phyloP scores from a whole-genome alignment of 1,284 basidiomycete species.

The Ceratobasidium sp. region DNA sequence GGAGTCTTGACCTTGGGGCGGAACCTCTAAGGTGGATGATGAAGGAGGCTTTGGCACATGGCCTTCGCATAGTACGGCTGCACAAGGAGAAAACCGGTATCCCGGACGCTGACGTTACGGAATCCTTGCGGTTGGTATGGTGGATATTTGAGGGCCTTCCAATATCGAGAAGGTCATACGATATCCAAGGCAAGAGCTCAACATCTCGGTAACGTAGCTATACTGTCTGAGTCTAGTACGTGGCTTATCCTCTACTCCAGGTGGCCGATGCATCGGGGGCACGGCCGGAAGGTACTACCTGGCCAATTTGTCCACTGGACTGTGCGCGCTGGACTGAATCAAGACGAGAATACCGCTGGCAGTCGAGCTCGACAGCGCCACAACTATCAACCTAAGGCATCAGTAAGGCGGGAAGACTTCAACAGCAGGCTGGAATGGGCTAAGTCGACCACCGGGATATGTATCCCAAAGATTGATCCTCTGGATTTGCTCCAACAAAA shows the following conservation, averaged over 20 bases:
- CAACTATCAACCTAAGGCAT: neutral
- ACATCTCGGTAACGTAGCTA: too few relatives aligned
- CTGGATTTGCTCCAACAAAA: too few relatives aligned
- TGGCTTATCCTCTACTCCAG: too few relatives aligned
- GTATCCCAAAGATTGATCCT: too few relatives aligned
- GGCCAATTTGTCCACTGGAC: slow-evolving; percentile 2
- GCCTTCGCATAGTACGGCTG: neutral
- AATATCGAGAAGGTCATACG: neutral
- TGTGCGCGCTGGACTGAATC: neutral
- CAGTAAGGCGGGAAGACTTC: neutral
- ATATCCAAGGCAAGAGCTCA: neutral
- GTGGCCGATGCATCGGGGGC: neutral
- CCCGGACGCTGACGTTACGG: neutral
- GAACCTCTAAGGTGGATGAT: slow-evolving; percentile 50
- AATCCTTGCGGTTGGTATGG: neutral
- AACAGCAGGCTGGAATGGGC: neutral
- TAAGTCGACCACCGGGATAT: neutral
- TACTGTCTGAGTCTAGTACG: too few relatives aligned
- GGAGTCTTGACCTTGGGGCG: slow-evolving; percentile 22
- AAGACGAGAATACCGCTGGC: too few relatives aligned
- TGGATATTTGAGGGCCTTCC: slow-evolving; percentile 4
- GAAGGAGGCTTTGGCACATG: slow-evolving; percentile 44
- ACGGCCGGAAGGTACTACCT: neutral
- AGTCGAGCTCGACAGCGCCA: too few relatives aligned
- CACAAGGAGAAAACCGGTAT: neutral